These are phyloP conservation scores for Pseudohyphozyma bogoriensis DNA, from an alignment of 768 basidiomycete species.

Conservation along the genomic window DNA sequence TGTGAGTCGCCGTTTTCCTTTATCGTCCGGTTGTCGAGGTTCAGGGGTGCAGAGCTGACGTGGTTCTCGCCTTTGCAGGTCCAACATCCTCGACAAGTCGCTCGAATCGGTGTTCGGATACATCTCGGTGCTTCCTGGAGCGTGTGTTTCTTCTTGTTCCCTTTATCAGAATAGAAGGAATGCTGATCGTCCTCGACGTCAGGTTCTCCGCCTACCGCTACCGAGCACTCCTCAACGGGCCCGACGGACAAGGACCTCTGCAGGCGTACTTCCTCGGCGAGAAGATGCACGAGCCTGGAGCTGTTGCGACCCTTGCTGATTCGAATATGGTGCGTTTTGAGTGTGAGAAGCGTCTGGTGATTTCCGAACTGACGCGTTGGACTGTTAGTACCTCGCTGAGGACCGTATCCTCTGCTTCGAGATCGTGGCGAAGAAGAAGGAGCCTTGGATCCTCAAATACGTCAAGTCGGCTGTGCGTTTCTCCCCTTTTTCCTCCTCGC, in stretches of 20 bases:
- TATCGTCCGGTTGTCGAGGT: too few relatives aligned
- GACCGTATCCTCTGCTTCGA: conserved; percentile 82
- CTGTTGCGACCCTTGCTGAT: not conserved
- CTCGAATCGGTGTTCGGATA: conserved; percentile 92
- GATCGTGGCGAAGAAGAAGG: conserved; percentile 61
- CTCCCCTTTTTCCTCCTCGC: not conserved
- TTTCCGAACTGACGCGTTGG: too few relatives aligned
- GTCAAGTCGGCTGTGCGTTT: conserved; percentile 1
- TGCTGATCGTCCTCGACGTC: conserved; percentile 43
- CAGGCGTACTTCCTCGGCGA: conserved; percentile 88
- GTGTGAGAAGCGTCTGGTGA: too few relatives aligned
- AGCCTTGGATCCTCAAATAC: conserved; percentile 36
- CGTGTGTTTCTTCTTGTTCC: conserved; percentile 44
- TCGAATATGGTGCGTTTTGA: too few relatives aligned
- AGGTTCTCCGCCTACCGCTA: conserved; percentile 92
- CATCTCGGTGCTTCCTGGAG: conserved; percentile 71
- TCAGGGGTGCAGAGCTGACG: not conserved
- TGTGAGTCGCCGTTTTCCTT: not conserved
- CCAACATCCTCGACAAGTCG: conserved; percentile 89
- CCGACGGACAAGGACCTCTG: conserved; percentile 74
- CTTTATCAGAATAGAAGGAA: conserved; percentile 49
- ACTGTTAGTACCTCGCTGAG: too few relatives aligned
- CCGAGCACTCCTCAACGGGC: conserved; percentile 77
- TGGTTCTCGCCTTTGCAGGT: not conserved
- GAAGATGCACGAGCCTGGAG: conserved; percentile 42